Evolutionary conservation across 2,329 filamentous ascomycete genomes (phyloP).

Genomic region (Pseudogymnoascus sp.): DNA sequence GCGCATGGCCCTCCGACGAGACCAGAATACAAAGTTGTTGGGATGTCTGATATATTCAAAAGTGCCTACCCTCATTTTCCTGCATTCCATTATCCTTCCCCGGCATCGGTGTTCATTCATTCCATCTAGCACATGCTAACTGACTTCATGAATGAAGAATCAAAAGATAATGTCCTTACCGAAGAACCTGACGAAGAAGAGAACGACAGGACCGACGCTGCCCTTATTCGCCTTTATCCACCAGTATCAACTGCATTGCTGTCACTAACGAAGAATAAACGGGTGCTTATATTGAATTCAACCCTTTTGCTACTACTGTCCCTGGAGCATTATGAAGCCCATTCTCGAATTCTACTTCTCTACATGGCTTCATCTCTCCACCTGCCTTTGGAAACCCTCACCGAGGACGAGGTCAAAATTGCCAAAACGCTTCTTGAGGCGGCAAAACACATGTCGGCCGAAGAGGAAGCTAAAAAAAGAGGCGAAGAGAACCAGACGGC

Average conservation of each 20-base stretch:
- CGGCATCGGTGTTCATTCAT: background rate
- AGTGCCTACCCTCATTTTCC: background rate
- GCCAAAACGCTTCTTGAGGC: constrained; percentile 66
- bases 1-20: constrained; percentile 15
- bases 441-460: constrained; percentile 60
- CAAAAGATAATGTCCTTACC: constrained; percentile 15
- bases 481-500: constrained; percentile 60
- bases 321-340: constrained; percentile 66
- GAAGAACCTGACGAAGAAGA: constrained; percentile 22
- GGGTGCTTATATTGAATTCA: constrained; percentile 61
- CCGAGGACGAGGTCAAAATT: constrained; percentile 65
- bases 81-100: constrained; percentile 8
- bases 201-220: constrained; percentile 40
- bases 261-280: constrained; percentile 49
- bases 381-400: constrained; percentile 55
- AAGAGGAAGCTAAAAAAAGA: constrained; percentile 65
- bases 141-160: constrained; percentile 16
- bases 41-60: constrained; percentile 17
- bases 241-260: constrained; percentile 53
- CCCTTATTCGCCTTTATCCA: constrained; percentile 43
- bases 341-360: constrained; percentile 63
- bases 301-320: constrained; percentile 66
- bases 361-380: constrained; percentile 62
- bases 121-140: background rate
- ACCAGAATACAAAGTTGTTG: constrained; percentile 21